Percentiles rank a stretch among this genome's conserved stretches.
Conservation (phyloP, 345 rosid genomes). For the Leavenworthia alabamica region DNA sequence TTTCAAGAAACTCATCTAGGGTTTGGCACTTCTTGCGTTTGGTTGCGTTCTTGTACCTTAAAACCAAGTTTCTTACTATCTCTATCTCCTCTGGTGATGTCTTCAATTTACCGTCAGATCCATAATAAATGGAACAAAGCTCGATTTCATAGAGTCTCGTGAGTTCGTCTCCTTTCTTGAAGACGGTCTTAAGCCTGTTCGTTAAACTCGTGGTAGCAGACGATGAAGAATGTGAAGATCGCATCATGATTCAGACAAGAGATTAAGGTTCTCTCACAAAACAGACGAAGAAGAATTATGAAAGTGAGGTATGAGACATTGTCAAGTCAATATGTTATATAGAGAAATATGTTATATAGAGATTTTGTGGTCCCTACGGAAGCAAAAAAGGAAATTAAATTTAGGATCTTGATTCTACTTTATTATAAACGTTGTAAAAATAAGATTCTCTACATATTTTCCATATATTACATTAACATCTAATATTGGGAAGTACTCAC, state of each 20-base stretch:
- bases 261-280: too few species aligned
- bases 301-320: not conserved
- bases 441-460: not conserved
- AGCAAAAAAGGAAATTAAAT: not conserved
- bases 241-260: not conserved
- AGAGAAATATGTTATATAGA: too few species aligned
- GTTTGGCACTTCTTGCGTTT: conserved; percentile 8
- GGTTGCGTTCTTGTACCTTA: not conserved
- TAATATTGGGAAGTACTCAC: too few species aligned
- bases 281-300: not conserved
- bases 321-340: not conserved
- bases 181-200: conserved; percentile 16
- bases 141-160: not conserved
- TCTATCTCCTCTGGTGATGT: conserved; percentile 20
- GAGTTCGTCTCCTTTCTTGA: conserved; percentile 19
- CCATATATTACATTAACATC: too few species aligned
- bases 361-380: not conserved
- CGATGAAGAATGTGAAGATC: not conserved
- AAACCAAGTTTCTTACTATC: conserved; percentile 9
- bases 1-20: not conserved
- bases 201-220: not conserved
- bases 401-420: not conserved
- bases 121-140: conserved; percentile 9
- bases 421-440: not conserved
- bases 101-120: not conserved